These are phyloP conservation scores for Pseudopithomyces maydicus DNA, from an alignment of 2,329 filamentous ascomycete genomes.

Conservation along the genomic window DNA sequence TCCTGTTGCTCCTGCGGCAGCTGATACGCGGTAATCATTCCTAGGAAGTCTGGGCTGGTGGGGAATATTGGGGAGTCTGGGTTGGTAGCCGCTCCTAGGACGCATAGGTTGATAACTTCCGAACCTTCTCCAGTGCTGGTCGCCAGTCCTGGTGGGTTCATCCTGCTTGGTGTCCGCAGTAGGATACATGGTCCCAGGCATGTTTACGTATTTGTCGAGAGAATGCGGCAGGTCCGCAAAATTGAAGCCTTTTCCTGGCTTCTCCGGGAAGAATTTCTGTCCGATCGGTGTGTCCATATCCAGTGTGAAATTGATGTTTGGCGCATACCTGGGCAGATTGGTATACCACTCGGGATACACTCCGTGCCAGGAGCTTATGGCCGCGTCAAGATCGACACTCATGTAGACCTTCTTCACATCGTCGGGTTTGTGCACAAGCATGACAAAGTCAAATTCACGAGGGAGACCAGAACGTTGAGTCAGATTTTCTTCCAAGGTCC, in stretches of 20 bases:
- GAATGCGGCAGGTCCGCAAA: conserved; percentile 48
- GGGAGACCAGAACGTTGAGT: conserved; percentile 56
- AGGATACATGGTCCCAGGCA: conserved; percentile 51
- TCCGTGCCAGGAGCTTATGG: conserved; percentile 48
- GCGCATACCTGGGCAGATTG: conserved; percentile 45
- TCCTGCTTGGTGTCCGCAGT: conserved; percentile 16
- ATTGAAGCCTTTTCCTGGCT: conserved; percentile 49
- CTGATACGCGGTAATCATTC: conserved; percentile 1
- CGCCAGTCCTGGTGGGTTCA: not conserved
- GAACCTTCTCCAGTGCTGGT: not conserved
- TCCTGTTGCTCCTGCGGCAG: too few species aligned
- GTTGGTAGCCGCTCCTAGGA: not conserved
- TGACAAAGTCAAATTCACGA: conserved; percentile 58
- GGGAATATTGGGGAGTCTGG: too few species aligned
- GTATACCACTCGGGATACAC: conserved; percentile 50
- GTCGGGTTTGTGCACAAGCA: conserved; percentile 53
- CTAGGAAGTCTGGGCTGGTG: too few species aligned
- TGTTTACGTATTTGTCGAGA: conserved; percentile 53
- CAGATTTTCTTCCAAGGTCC: conserved; percentile 57
- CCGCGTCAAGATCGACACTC: conserved; percentile 50
- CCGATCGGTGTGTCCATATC: conserved; percentile 51
- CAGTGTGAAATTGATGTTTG: conserved; percentile 42
- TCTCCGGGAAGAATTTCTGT: conserved; percentile 49
- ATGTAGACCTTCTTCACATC: conserved; percentile 47
- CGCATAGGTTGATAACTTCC: conserved; percentile 9